Base-by-base conservation (phyloP, 2,329 filamentous ascomycete species). In the Scleromitrula shiraiana region DNA sequence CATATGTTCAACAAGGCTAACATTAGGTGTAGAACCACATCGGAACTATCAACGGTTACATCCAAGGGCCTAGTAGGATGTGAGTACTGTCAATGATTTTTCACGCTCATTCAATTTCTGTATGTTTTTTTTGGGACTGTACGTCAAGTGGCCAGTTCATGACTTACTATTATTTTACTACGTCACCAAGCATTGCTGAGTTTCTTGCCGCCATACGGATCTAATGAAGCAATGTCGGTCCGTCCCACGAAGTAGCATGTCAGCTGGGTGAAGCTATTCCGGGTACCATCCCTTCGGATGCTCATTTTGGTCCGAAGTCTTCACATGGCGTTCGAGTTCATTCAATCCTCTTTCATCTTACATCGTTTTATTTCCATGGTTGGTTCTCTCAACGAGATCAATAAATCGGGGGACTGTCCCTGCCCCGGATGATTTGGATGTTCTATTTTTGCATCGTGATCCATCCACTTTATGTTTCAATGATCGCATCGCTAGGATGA, bases 391-490 rank as follows among this genome's bases (percentile, higher is more conserved):
- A 37, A 22, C 46, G 53, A 37, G 56, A 57, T 56, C 53, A 46
- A 14, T 53, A n/a, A n/a, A n/a, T 53, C 48, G 43, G 36, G 32
- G 53, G 53, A 39, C 41, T 41, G 24, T 26, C 12, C 22, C 24
- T 35, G 29, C 7, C 22, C 17, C 22, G 40, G 45, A n/a, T n/a
- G n/a, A 48, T 49, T 46, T 47, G 47, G 46, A 46, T 44, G 41
- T 30, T 36, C 29, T 37, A 20, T 52, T 56, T 54, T 56, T 49
- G 53, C 55, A 47, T 26, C 36, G 46, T 54, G 36, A 49, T 39
- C 50, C 50, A 50, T 54, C 41, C 22, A 42, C 51, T 38, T 55
- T 56, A 50, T 53, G 48, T 57, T 59, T 56, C 46, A 53, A 45
- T 40, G 50, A 55, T 57, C 47, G 51, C 53, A 52, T 57, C 53